These are phyloP conservation scores for Suillus ampliporus DNA, from an alignment of 768 basidiomycete species.

Conservation along the genomic window DNA sequence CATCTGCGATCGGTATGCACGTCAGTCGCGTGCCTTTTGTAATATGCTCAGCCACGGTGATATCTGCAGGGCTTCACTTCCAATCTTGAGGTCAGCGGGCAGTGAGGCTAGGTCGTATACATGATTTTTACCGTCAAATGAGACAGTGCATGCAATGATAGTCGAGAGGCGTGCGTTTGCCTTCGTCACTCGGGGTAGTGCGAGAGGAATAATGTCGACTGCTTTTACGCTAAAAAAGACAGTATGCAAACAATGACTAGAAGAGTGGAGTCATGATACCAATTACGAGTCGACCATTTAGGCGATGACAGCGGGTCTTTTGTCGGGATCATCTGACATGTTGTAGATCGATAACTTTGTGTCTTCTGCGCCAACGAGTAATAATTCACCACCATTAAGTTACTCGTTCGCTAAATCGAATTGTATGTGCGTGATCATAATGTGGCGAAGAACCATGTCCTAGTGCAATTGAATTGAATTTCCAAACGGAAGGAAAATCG, in stretches of 20 bases:
- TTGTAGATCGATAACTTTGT: slow-evolving; percentile 84
- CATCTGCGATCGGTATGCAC: slow-evolving; percentile 67
- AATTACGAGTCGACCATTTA: slow-evolving; percentile 73
- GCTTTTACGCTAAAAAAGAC: slow-evolving; percentile 75
- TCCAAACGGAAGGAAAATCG: too few relatives aligned
- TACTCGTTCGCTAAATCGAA: slow-evolving; percentile 72
- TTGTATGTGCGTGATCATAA: slow-evolving; percentile 82
- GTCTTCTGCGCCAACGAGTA: slow-evolving; percentile 90
- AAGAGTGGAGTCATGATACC: background rate
- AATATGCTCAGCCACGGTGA: slow-evolving; percentile 73
- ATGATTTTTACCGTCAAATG: slow-evolving; percentile 88
- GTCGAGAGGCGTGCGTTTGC: slow-evolving; percentile 45
- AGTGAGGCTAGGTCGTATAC: slow-evolving; percentile 72
- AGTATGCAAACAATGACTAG: too few relatives aligned
- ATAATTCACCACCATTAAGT: slow-evolving; percentile 67
- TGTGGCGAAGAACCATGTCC: slow-evolving; percentile 82
- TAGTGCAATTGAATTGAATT: slow-evolving; percentile 36
- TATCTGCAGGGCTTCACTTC: slow-evolving; percentile 41
- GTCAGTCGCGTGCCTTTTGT: slow-evolving; percentile 88
- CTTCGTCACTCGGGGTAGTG: slow-evolving; percentile 48
- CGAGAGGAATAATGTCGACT: slow-evolving; percentile 67
- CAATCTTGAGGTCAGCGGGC: slow-evolving; percentile 33
- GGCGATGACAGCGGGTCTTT: slow-evolving; percentile 64
- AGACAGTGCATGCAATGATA: slow-evolving; percentile 75
- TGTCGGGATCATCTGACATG: slow-evolving; percentile 50